Base-by-base conservation (phyloP, 75 land plant genomes). In the Chamaecyparis obtusa region DNA sequence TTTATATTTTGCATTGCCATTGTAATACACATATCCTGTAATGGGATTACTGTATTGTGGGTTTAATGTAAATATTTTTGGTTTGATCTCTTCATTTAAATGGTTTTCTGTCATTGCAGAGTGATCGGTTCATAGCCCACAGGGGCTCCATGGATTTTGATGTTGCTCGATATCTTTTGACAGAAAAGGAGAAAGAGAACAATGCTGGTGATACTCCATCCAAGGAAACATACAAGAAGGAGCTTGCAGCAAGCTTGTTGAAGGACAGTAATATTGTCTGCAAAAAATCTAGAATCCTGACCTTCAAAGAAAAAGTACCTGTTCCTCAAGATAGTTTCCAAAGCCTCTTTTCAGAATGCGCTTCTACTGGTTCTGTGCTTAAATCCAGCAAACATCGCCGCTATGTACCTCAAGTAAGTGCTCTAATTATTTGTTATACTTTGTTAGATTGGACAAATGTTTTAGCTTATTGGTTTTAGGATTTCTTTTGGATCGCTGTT, bases 71-170 rank as follows among this genome's bases (percentile, higher is more conserved):
- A 56, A 69, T 88, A 90, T 83, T 89, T 71, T 85, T 76, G 46
- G 5, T 57, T 21, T 57, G 64, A 21, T 1, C 6, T 64, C n/a
- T 64, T 24, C 24, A 64, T 64, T 64, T 7, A 64, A 1, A 24
- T 64, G 1, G 5, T 77, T 81, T 81, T 6, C 9, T 44, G 43
- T 2, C 11, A 30, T 41, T 84, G 67, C 64, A 84, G 85, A 51
- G 85, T 48, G 85, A 84, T 32, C 72, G 95, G 37, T 94, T 94
- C 84, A 94, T 94, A 43, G 89, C 95, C 1, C 88, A 93, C 84
- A 87, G 95, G 21, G 90, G 95, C 7, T 90, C 95, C 21, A 94
- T 93, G 94, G 94, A 94, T 57, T 87, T 92, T 81, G 92, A 94
- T 74, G 74, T 92, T 14, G 95, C 95, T 9, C 90, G 86, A 15